Evolutionary conservation across 129 eudicot genomes (phyloP).

Genomic region (Pulicaria dysenterica): DNA sequence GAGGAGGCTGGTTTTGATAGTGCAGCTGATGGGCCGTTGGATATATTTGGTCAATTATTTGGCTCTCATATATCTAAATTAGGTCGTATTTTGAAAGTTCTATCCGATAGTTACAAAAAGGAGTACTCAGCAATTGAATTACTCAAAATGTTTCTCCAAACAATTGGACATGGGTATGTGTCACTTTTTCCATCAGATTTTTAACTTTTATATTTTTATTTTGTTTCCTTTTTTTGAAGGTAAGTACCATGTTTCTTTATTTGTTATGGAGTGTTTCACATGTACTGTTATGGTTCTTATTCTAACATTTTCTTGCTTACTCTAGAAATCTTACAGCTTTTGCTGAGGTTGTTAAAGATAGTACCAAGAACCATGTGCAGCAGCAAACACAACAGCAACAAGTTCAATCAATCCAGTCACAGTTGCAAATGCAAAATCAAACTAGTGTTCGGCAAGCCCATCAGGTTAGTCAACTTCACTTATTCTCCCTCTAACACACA

Average conservation of each 20-base stretch:
- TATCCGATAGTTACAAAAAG: slow-evolving; percentile 82
- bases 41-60: slow-evolving; percentile 68
- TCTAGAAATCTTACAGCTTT: slow-evolving; percentile 68
- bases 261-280: too few species aligned
- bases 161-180: slow-evolving; percentile 74
- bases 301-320: slow-evolving; percentile 31
- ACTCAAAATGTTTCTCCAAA: slow-evolving; percentile 89
- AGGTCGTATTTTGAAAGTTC: slow-evolving; percentile 73
- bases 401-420: slow-evolving; percentile 68
- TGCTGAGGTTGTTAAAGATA: slow-evolving; percentile 80
- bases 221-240: background rate
- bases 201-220: background rate
- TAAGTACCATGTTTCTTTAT: background rate
- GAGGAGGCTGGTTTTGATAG: slow-evolving; percentile 73
- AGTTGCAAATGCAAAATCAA: slow-evolving; percentile 61
- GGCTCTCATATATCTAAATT: slow-evolving; percentile 78
- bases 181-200: slow-evolving; percentile 1
- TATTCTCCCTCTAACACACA: background rate
- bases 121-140: slow-evolving; percentile 83
- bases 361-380: slow-evolving; percentile 59
- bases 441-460: slow-evolving; percentile 64
- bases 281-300: background rate
- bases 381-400: slow-evolving; percentile 65
- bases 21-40: slow-evolving; percentile 69
- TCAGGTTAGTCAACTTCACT: slow-evolving; percentile 50